A percentile compares a stretch with the other conserved stretches of the same genome.
These are phyloP conservation scores for Aspergillus ochraceus DNA, from an alignment of 2,329 filamentous ascomycete species.

Conservation along the genomic window DNA sequence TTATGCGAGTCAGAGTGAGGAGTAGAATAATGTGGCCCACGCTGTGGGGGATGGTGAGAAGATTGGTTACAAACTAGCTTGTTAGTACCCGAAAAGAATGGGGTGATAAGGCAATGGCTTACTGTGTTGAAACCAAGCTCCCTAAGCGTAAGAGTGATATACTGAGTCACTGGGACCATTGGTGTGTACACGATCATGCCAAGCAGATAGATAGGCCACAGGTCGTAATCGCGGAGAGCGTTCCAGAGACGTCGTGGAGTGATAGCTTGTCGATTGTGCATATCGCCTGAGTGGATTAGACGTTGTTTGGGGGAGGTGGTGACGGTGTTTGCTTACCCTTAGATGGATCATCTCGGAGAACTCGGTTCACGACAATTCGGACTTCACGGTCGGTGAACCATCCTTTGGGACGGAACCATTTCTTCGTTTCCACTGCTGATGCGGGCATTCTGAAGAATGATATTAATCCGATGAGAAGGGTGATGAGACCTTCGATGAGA, in stretches of 20 bases:
- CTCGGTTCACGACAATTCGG: constrained; percentile 60
- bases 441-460: constrained; percentile 59
- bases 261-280: constrained; percentile 62
- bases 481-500: constrained; percentile 58
- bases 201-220: constrained; percentile 59
- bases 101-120: constrained; percentile 57
- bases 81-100: constrained; percentile 40
- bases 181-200: constrained; percentile 58
- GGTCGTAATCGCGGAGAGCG: constrained; percentile 58
- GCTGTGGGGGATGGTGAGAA: constrained; percentile 59
- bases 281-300: constrained; percentile 35
- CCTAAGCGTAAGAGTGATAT: constrained; percentile 38
- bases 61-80: constrained; percentile 47
- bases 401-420: constrained; percentile 55
- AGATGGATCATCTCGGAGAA: constrained; percentile 60
- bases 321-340: constrained; percentile 41
- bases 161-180: background rate
- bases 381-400: constrained; percentile 65
- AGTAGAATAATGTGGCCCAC: constrained; percentile 41
- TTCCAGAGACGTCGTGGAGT: constrained; percentile 52
- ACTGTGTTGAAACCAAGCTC: constrained; percentile 59
- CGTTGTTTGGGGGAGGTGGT: background rate
- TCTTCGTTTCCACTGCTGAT: constrained; percentile 52
- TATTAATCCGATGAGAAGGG: constrained; percentile 53
- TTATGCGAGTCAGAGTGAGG: constrained; percentile 46